phyloP scores from a whole-genome alignment of 345 rosid genomes.

The Litchi chinensis region DNA sequence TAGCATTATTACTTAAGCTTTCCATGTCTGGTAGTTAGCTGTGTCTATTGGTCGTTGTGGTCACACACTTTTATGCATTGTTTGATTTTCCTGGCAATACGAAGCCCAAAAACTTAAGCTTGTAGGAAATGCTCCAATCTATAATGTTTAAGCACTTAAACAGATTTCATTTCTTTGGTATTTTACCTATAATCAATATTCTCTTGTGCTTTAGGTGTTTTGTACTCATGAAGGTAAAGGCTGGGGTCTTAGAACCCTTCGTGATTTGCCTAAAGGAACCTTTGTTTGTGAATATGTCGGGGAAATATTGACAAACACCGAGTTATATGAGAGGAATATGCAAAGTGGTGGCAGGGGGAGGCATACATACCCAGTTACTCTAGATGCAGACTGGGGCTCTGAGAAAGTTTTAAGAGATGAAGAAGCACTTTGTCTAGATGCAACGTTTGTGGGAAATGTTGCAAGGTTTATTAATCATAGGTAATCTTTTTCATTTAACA shows the following conservation, averaged over 20 bases:
- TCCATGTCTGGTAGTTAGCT: neutral
- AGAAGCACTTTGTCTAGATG: constrained; percentile 86
- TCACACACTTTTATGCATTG: constrained; percentile 1
- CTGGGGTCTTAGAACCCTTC: constrained; percentile 85
- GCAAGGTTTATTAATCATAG: constrained; percentile 95
- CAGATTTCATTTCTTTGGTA: too few species aligned
- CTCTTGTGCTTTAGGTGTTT: constrained; percentile 62
- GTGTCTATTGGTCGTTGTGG: neutral
- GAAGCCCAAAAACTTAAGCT: too few species aligned
- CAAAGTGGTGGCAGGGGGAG: constrained; percentile 38
- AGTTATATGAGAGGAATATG: constrained; percentile 58
- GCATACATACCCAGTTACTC: constrained; percentile 62
- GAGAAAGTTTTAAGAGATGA: constrained; percentile 63
- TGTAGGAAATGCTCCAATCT: too few species aligned
- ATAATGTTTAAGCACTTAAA: too few species aligned
- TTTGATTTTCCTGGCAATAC: neutral
- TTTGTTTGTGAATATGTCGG: constrained; percentile 88
- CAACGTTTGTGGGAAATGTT: constrained; percentile 74
- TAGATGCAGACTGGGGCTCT: constrained; percentile 86
- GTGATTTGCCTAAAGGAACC: constrained; percentile 85
- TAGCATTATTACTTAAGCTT: neutral
- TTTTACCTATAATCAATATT: neutral
- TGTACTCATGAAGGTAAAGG: constrained; percentile 72
- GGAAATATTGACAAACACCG: constrained; percentile 76
- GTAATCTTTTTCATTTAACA: constrained; percentile 35